Evolutionary conservation across 2,329 filamentous ascomycete genomes (phyloP).

Genomic region (Pestalotiopsis fici): DNA sequence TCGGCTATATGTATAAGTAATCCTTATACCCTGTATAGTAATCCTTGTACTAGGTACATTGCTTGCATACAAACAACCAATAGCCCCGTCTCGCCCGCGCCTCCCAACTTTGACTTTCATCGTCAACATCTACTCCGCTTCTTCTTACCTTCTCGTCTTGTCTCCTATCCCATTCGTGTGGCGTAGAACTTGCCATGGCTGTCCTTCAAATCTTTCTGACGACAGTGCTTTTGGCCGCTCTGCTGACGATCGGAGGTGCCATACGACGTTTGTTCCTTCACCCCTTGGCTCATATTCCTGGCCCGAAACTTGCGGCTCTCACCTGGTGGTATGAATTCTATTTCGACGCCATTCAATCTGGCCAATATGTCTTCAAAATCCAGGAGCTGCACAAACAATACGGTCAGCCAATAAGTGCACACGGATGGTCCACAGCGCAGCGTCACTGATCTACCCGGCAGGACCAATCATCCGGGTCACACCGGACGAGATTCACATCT

Average conservation of each 20-base stretch:
- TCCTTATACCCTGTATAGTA: too few relatives aligned
- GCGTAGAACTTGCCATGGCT: constrained; percentile 22
- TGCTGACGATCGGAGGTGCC: constrained; percentile 12
- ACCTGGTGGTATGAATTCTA: constrained; percentile 24
- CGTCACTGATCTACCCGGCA: not conserved
- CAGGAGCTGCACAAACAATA: constrained; percentile 22
- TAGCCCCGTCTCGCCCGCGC: constrained; percentile 7
- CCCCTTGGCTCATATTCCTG: constrained; percentile 15
- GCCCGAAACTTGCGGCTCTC: constrained; percentile 23
- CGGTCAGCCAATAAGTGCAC: constrained; percentile 18
- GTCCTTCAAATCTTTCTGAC: constrained; percentile 21
- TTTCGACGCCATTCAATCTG: constrained; percentile 20
- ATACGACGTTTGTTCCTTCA: constrained; percentile 3
- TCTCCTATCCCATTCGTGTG: constrained; percentile 17
- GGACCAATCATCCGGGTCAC: constrained; percentile 34
- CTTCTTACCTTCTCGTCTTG: constrained; percentile 16
- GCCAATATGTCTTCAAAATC: constrained; percentile 21
- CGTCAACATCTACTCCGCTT: constrained; percentile 11
- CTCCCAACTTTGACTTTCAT: constrained; percentile 20
- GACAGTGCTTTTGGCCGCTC: constrained; percentile 22
- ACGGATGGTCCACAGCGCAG: constrained; percentile 7
- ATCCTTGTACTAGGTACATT: too few relatives aligned
- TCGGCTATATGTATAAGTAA: too few relatives aligned
- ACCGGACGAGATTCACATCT: constrained; percentile 31
- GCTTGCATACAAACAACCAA: too few relatives aligned